These are phyloP conservation scores for Globisporangium paddicum DNA, from an alignment of 352 stramenopile species.

Conservation along the genomic window DNA sequence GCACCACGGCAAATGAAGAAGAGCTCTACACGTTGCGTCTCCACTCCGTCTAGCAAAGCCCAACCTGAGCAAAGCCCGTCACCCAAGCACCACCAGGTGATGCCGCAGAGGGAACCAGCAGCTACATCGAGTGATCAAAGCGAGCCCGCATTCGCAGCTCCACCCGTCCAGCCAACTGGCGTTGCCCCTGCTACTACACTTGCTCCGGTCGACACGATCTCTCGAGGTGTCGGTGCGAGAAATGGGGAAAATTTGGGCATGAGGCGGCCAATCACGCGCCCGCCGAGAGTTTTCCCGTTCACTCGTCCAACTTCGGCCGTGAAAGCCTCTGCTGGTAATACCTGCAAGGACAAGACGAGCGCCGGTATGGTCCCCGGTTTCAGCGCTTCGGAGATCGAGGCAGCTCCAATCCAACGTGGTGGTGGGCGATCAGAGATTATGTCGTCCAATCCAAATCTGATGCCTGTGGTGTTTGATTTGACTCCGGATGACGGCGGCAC, in stretches of 20 bases:
- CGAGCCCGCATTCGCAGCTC: not conserved
- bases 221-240: not conserved
- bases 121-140: not conserved
- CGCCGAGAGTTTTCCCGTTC: conserved; percentile 8
- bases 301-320: not conserved
- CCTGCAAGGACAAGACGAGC: not conserved
- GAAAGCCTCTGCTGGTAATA: not conserved
- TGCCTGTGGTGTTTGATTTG: conserved; percentile 1
- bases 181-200: not conserved
- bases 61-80: not conserved
- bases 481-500: not conserved
- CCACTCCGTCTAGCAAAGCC: not conserved
- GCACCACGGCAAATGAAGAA: not conserved
- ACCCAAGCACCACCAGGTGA: not conserved
- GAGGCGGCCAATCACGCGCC: not conserved
- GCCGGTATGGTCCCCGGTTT: not conserved
- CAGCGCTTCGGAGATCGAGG: not conserved
- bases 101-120: not conserved
- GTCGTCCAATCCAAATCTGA: not conserved
- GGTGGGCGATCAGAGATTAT: not conserved
- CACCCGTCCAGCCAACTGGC: not conserved
- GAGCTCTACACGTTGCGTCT: not conserved
- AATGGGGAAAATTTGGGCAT: not conserved
- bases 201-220: not conserved
- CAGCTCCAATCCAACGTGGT: not conserved